Evolutionary conservation across 2,329 filamentous ascomycete genomes (phyloP).

Genomic region (Phaeophleospora eucalypticola): DNA sequence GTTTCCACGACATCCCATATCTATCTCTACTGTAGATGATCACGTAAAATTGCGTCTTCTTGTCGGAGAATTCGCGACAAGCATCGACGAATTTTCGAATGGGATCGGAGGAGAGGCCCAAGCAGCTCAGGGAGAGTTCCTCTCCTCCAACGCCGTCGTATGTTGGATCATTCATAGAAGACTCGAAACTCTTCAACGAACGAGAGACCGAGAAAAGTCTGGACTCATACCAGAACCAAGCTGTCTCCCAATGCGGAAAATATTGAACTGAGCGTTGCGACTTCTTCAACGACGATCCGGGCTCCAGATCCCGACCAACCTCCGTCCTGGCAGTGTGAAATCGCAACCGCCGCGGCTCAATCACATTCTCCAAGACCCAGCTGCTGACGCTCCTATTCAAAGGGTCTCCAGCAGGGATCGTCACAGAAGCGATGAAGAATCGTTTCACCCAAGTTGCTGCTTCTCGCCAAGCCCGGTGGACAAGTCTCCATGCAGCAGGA

Average conservation of each 20-base stretch:
- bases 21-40: conserved; percentile 37
- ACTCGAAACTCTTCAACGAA: conserved; percentile 19
- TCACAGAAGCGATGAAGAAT: conserved; percentile 24
- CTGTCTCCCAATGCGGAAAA: conserved; percentile 21
- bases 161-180: conserved; percentile 18
- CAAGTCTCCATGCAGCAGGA: conserved; percentile 18
- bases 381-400: conserved; percentile 23
- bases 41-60: conserved; percentile 39
- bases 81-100: conserved; percentile 42
- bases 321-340: conserved; percentile 25
- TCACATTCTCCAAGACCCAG: conserved; percentile 23
- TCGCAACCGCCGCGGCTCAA: conserved; percentile 18
- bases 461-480: conserved; percentile 18
- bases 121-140: conserved; percentile 37
- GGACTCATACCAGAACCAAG: conserved; percentile 21
- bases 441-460: conserved; percentile 19
- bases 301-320: conserved; percentile 17
- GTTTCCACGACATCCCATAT: conserved; percentile 33
- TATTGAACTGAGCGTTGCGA: conserved; percentile 20
- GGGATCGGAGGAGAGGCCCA: conserved; percentile 43
- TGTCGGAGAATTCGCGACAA: conserved; percentile 37
- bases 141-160: conserved; percentile 26
- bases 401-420: conserved; percentile 22
- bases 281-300: conserved; percentile 23
- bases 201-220: conserved; percentile 17